A percentile compares a stretch with the other conserved stretches of the same genome.
Evolutionary conservation across 768 basidiomycete genomes (phyloP).

Genomic region (Panaeolus cyanescens): DNA sequence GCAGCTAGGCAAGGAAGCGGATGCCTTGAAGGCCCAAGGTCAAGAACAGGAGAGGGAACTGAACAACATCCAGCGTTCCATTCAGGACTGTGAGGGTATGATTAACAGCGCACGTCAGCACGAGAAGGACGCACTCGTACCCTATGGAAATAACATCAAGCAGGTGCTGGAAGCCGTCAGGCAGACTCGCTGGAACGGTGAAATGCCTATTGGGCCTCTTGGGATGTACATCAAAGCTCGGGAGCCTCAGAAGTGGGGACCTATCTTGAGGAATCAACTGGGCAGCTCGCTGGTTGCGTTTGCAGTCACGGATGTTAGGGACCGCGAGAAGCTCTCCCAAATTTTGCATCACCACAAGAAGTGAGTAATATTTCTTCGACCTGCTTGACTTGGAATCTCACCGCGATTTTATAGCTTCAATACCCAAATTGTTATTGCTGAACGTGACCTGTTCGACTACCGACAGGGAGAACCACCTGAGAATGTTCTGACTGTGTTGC

Average conservation of each 20-base stretch:
- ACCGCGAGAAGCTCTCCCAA: constrained; percentile 55
- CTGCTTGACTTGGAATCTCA: neutral
- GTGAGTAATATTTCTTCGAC: constrained; percentile 44
- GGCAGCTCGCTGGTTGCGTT: constrained; percentile 63
- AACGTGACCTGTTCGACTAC: constrained; percentile 83
- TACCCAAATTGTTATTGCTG: constrained; percentile 59
- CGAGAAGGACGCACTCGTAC: constrained; percentile 58
- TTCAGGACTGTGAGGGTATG: constrained; percentile 49
- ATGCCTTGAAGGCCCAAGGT: constrained; percentile 36
- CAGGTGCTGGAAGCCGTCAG: constrained; percentile 55
- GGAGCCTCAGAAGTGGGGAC: constrained; percentile 65
- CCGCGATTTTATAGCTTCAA: constrained; percentile 38
- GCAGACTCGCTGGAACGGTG: constrained; percentile 60
- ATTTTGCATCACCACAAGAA: constrained; percentile 62
- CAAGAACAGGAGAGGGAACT: constrained; percentile 31
- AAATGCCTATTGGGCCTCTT: constrained; percentile 74
- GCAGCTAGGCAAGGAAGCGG: constrained; percentile 27
- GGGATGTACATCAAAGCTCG: constrained; percentile 76
- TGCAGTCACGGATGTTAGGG: constrained; percentile 71
- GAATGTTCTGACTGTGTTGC: constrained; percentile 71
- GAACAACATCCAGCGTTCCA: constrained; percentile 35
- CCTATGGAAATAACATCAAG: constrained; percentile 67
- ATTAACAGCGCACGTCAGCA: constrained; percentile 50
- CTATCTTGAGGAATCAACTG: constrained; percentile 65
- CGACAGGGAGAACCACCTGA: constrained; percentile 67